Percentiles rank a stretch among this genome's conserved stretches.
Conservation (phyloP, 2,329 filamentous ascomycete species). For the Leptographium lundbergii region DNA sequence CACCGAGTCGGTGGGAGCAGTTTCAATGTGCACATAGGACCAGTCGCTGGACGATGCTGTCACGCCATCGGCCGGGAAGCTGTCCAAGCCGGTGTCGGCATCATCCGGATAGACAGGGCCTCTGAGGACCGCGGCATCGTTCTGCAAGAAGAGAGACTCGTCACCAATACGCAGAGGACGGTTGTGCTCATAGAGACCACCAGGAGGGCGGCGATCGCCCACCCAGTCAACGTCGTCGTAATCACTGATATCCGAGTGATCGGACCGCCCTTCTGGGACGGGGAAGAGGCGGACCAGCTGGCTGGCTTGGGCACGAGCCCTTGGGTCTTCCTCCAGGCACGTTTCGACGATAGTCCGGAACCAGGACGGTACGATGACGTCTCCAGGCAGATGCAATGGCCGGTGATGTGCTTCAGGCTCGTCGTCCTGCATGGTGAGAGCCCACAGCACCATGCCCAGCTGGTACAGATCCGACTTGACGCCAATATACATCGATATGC, state of each 20-base stretch:
- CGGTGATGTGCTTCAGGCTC: slow-evolving; percentile 72
- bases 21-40: slow-evolving; percentile 25
- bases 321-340: slow-evolving; percentile 65
- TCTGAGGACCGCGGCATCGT: not conserved
- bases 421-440: slow-evolving; percentile 73
- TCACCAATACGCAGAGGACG: slow-evolving; percentile 28
- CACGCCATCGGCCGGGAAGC: not conserved
- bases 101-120: not conserved
- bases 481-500: slow-evolving; percentile 93
- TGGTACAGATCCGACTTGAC: slow-evolving; percentile 96
- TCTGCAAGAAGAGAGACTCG: slow-evolving; percentile 16
- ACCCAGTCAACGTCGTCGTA: slow-evolving; percentile 15
- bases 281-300: slow-evolving; percentile 62
- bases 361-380: slow-evolving; percentile 60
- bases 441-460: slow-evolving; percentile 94
- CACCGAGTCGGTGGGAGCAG: slow-evolving; percentile 23
- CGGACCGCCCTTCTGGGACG: slow-evolving; percentile 15
- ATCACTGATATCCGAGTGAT: slow-evolving; percentile 13
- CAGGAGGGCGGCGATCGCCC: slow-evolving; percentile 6
- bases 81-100: not conserved
- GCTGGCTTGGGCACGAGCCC: slow-evolving; percentile 59
- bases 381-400: slow-evolving; percentile 49
- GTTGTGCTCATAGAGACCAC: slow-evolving; percentile 11
- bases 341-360: slow-evolving; percentile 63
- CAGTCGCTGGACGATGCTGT: slow-evolving; percentile 26